Evolutionary conservation across 345 rosid genomes (phyloP).

Genomic region (Noccaea caerulescens): DNA sequence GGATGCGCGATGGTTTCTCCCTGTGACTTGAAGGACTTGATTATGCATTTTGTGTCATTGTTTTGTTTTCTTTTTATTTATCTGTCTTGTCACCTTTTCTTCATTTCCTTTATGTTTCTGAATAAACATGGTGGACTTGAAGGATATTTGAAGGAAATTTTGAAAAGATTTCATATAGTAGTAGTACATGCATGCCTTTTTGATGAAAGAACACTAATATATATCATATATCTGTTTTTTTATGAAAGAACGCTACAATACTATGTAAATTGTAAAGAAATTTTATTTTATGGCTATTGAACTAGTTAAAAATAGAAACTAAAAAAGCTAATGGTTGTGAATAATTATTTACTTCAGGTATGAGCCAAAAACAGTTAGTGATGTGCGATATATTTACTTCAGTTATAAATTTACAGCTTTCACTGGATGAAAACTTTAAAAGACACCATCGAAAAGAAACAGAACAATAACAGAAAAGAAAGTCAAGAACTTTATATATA

Average conservation of each 20-base stretch:
- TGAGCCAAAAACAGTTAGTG: not conserved
- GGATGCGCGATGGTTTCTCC: conserved; percentile 25
- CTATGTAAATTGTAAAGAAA: not conserved
- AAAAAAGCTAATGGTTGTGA: not conserved
- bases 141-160: too few species aligned
- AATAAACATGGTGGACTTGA: too few species aligned
- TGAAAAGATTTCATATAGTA: too few species aligned
- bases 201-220: too few species aligned
- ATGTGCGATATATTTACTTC: not conserved
- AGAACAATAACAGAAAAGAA: conserved; percentile 26
- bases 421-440: not conserved
- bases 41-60: too few species aligned
- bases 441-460: conserved; percentile 14
- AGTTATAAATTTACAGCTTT: conserved; percentile 11
- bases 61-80: too few species aligned
- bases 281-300: not conserved
- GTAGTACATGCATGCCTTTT: too few species aligned
- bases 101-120: too few species aligned
- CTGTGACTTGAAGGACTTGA: not conserved
- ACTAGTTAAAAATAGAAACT: conserved; percentile 4
- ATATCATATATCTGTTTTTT: too few species aligned
- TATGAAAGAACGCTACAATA: too few species aligned
- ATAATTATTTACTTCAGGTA: conserved; percentile 11
- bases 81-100: too few species aligned
- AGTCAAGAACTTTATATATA: conserved; percentile 13